Conservation (phyloP, 75 land plant genomes). For the Cryptomeria japonica region DNA sequence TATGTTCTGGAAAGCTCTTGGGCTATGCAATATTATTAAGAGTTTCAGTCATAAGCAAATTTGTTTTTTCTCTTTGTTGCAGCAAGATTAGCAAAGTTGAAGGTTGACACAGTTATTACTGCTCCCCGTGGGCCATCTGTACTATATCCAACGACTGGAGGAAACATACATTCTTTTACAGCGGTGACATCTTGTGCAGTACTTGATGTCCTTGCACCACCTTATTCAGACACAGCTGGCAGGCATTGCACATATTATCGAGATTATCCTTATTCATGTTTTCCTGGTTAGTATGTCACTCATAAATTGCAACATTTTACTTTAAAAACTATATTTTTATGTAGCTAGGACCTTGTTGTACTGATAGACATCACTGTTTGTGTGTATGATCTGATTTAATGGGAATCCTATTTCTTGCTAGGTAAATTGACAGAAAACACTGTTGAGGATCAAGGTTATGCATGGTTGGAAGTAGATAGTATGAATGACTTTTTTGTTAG, state of each 20-base stretch:
- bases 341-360: background rate
- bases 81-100: slow-evolving; percentile 89
- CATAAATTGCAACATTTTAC: background rate
- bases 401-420: slow-evolving; percentile 7
- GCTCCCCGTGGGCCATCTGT: slow-evolving; percentile 74
- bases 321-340: background rate
- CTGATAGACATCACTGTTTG: background rate
- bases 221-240: slow-evolving; percentile 69
- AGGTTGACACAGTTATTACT: slow-evolving; percentile 62
- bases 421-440: slow-evolving; percentile 2
- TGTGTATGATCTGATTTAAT: background rate
- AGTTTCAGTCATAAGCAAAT: background rate
- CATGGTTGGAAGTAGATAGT: slow-evolving; percentile 51
- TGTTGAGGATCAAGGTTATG: slow-evolving; percentile 46
- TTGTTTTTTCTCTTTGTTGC: slow-evolving; percentile 24
- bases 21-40: background rate
- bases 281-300: slow-evolving; percentile 34
- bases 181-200: slow-evolving; percentile 94
- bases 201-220: slow-evolving; percentile 93
- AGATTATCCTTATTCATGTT: slow-evolving; percentile 62
- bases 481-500: slow-evolving; percentile 36
- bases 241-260: slow-evolving; percentile 90
- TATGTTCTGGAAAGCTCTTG: background rate
- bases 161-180: slow-evolving; percentile 94
- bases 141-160: slow-evolving; percentile 79